Conservation (phyloP, 352 stramenopile species). For the Globisporangium splendens region DNA sequence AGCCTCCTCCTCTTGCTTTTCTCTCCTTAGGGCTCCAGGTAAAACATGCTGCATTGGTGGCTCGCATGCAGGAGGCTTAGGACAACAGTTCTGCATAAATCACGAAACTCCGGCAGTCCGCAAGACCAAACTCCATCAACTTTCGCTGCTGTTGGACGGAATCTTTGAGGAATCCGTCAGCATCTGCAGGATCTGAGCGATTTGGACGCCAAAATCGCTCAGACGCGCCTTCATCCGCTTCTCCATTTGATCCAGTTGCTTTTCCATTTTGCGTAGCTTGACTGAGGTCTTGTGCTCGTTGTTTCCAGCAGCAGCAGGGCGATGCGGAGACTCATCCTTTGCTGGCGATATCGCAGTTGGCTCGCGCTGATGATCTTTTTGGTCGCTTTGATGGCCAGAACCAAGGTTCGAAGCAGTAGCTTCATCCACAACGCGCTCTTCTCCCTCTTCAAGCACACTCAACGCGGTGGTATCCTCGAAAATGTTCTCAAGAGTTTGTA, state of each 20-base stretch:
- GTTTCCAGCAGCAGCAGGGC: conserved; percentile 10
- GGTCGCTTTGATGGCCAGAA: too few species aligned
- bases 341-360: not conserved
- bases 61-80: too few species aligned
- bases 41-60: too few species aligned
- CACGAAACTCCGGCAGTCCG: too few species aligned
- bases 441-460: not conserved
- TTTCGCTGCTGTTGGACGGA: too few species aligned
- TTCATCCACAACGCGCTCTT: not conserved
- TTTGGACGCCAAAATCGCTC: conserved; percentile 23
- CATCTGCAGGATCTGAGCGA: conserved; percentile 24
- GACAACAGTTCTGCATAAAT: too few species aligned
- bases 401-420: too few species aligned
- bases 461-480: not conserved
- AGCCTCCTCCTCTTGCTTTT: too few species aligned
- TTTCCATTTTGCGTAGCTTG: conserved; percentile 8
- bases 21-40: too few species aligned
- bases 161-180: not conserved
- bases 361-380: not conserved
- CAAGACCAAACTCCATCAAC: too few species aligned
- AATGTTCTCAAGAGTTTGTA: conserved; percentile 2
- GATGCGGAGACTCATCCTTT: not conserved
- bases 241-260: conserved; percentile 26
- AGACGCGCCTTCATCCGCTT: conserved; percentile 29
- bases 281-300: conserved; percentile 15